phyloP scores from a whole-genome alignment of 352 stramenopile genomes.

The Blastocystis sp. region DNA sequence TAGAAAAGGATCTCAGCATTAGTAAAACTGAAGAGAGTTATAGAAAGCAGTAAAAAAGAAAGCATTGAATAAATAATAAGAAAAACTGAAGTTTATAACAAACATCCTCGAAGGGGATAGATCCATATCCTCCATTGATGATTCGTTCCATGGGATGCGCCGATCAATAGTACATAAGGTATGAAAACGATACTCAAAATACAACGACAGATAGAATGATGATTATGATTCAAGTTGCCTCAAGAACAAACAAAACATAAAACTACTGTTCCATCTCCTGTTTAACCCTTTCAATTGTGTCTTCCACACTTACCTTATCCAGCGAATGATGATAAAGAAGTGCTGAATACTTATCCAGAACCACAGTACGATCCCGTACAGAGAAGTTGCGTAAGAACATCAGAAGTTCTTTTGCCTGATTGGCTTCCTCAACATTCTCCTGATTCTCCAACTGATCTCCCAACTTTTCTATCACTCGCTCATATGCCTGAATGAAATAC shows the following conservation, averaged over 20 bases:
- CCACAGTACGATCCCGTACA: not conserved
- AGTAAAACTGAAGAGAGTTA: not conserved
- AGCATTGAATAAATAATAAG: not conserved
- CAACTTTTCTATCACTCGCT: not conserved
- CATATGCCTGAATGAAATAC: not conserved
- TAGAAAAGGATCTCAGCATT: not conserved
- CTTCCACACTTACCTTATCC: constrained; percentile 17
- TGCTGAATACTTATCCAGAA: constrained; percentile 32
- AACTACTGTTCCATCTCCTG: not conserved
- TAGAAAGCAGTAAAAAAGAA: not conserved
- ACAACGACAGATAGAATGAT: too few species aligned
- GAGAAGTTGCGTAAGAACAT: not conserved
- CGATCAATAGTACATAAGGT: not conserved
- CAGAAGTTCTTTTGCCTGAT: not conserved
- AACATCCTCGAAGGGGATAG: not conserved
- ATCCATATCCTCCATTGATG: not conserved
- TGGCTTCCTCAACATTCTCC: not conserved
- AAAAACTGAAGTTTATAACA: not conserved
- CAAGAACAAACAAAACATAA: not conserved
- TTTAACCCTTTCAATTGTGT: constrained; percentile 22
- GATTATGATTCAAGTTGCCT: too few species aligned
- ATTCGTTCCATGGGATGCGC: not conserved
- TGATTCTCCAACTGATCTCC: not conserved
- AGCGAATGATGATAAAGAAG: constrained; percentile 40
- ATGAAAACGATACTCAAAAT: not conserved